Conservation (phyloP, 2,329 filamentous ascomycete species). For the Alternaria panax region DNA sequence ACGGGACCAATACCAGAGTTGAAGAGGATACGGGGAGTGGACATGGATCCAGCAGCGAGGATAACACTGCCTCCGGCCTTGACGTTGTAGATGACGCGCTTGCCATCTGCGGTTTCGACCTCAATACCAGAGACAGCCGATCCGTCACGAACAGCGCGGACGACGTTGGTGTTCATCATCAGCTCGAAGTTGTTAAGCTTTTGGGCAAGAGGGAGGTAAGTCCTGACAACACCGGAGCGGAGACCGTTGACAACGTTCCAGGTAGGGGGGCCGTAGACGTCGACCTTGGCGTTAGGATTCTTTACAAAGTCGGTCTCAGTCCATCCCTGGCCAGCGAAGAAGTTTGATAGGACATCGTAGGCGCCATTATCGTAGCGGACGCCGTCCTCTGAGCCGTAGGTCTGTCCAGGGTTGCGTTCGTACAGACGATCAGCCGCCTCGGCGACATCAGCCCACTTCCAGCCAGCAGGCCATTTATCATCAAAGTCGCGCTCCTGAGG, state of each 20-base stretch:
- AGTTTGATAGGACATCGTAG: conserved; percentile 68
- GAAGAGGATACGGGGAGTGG: conserved; percentile 71
- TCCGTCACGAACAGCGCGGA: conserved; percentile 68
- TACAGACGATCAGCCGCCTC: conserved; percentile 71
- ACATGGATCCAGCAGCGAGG: conserved; percentile 71
- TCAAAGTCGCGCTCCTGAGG: conserved; percentile 66
- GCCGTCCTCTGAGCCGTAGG: conserved; percentile 69
- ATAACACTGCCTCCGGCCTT: conserved; percentile 69
- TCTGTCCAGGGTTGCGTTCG: conserved; percentile 72
- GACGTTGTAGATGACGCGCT: conserved; percentile 60
- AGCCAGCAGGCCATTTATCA: conserved; percentile 73
- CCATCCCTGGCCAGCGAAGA: conserved; percentile 68
- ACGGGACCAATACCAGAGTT: conserved; percentile 72
- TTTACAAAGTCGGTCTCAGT: conserved; percentile 67
- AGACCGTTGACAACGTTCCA: conserved; percentile 72
- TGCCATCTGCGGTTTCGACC: conserved; percentile 54
- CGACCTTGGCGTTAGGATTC: conserved; percentile 67
- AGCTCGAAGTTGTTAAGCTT: conserved; percentile 70
- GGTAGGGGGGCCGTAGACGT: conserved; percentile 66
- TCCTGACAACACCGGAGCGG: conserved; percentile 72
- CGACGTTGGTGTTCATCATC: conserved; percentile 70
- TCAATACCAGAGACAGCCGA: conserved; percentile 70
- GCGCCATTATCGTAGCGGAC: conserved; percentile 69
- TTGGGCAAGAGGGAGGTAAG: conserved; percentile 70
- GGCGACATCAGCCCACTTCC: conserved; percentile 70